phyloP scores from a whole-genome alignment of 306 rosid genomes.

The Quercus engelmannii region DNA sequence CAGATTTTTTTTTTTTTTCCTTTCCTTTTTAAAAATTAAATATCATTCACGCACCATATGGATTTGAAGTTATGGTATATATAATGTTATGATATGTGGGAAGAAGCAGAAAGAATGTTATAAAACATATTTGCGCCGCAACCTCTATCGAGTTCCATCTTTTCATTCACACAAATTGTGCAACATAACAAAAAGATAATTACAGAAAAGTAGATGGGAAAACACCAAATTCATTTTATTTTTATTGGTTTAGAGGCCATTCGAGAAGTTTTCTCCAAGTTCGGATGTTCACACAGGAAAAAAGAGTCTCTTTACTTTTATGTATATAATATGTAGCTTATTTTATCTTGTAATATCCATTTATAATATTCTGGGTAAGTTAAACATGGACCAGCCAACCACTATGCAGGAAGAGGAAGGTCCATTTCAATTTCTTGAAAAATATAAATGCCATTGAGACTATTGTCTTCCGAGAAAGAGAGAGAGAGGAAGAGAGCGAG shows the following conservation, averaged over 20 bases:
- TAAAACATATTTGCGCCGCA: neutral
- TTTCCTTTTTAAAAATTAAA: neutral
- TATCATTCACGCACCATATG: neutral
- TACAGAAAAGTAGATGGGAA: neutral
- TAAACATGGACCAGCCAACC: constrained; percentile 7
- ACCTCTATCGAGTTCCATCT: neutral
- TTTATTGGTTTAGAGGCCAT: no score
- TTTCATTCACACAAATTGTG: neutral
- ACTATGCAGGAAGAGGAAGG: neutral
- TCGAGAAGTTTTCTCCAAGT: neutral
- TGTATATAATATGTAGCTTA: neutral
- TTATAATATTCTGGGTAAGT: neutral
- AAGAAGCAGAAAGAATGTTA: neutral
- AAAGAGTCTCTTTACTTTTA: neutral
- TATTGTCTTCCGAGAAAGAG: neutral
- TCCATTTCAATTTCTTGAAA: neutral
- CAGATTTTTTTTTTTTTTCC: neutral
- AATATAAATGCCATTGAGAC: neutral
- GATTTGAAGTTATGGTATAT: no score
- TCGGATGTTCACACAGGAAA: neutral
- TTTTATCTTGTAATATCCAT: neutral
- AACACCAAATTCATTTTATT: neutral
- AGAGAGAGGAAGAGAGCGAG: neutral
- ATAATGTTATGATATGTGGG: neutral
- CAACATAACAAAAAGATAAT: neutral